Evolutionary conservation across 805 yeast genomes (phyloP).

Genomic region (Candida coquimbonensis): DNA sequence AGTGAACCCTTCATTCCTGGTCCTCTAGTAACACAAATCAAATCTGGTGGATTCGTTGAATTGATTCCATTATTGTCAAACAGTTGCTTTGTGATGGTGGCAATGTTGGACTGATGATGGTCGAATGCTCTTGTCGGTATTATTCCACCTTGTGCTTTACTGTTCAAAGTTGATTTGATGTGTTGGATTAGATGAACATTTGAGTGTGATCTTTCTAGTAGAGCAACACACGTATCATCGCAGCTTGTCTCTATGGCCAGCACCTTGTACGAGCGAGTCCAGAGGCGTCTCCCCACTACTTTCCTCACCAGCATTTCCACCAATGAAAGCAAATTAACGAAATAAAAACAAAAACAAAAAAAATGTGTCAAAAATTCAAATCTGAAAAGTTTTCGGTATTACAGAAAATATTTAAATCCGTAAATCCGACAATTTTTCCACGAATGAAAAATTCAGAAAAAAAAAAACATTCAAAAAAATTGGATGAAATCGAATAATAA

Average conservation of each 20-base stretch:
- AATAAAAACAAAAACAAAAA: background rate
- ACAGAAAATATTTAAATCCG: no score
- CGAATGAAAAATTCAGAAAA: no score
- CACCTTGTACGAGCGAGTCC: conserved; percentile 41
- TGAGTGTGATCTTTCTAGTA: conserved; percentile 44
- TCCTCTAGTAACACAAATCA: conserved; percentile 87
- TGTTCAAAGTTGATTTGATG: conserved; percentile 57
- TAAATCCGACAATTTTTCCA: no score
- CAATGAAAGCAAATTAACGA: background rate
- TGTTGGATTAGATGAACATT: conserved; percentile 44
- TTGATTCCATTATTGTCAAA: conserved; percentile 22
- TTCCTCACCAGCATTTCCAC: background rate
- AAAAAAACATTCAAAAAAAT: no score
- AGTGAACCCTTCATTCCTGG: conserved; percentile 95
- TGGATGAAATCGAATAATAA: no score
- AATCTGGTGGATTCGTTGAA: conserved; percentile 42
- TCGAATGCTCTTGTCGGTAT: conserved; percentile 78
- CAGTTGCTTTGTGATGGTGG: conserved; percentile 40
- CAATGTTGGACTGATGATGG: conserved; percentile 63
- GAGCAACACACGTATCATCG: conserved; percentile 89
- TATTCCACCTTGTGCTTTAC: conserved; percentile 70
- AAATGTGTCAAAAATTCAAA: no score
- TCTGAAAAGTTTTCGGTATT: no score
- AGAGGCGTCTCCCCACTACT: no score
- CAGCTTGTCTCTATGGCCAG: conserved; percentile 90